Conservation (phyloP, 208 protist species). For the Blastocrithidia nonstop region DNA sequence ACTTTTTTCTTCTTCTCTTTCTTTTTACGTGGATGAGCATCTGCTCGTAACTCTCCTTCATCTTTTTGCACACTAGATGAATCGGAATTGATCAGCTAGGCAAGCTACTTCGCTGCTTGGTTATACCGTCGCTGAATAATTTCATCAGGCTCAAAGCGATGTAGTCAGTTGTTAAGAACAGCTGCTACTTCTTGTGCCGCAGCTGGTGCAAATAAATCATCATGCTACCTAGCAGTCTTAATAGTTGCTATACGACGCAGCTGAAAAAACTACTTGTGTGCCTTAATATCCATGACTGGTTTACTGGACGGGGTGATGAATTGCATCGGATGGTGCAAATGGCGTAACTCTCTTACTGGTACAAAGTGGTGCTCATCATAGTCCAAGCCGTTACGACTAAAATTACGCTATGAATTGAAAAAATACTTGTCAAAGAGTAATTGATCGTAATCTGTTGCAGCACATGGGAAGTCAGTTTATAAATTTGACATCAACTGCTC, state of each 20-base stretch:
- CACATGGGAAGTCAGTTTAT: slow-evolving; percentile 26
- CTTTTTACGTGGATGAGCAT: slow-evolving; percentile 6
- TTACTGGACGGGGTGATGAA: slow-evolving; percentile 37
- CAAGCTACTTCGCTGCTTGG: slow-evolving; percentile 68
- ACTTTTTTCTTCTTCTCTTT: slow-evolving; percentile 56
- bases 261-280: slow-evolving; percentile 69
- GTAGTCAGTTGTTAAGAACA: slow-evolving; percentile 48
- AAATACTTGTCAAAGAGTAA: slow-evolving; percentile 21
- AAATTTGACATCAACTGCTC: slow-evolving; percentile 22
- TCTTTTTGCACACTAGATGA: slow-evolving; percentile 9
- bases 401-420: slow-evolving; percentile 17
- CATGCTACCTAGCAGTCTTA: slow-evolving; percentile 37
- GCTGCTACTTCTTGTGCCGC: slow-evolving; percentile 41
- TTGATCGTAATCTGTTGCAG: slow-evolving; percentile 15
- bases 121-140: slow-evolving; percentile 54
- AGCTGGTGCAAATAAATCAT: slow-evolving; percentile 26
- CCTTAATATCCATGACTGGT: slow-evolving; percentile 23
- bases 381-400: slow-evolving; percentile 26
- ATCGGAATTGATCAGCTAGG: slow-evolving; percentile 27
- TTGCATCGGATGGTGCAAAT: slow-evolving; percentile 66
- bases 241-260: slow-evolving; percentile 38
- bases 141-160: slow-evolving; percentile 66
- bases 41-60: slow-evolving; percentile 62
- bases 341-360: slow-evolving; percentile 23
- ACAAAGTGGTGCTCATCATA: slow-evolving; percentile 47